Evolutionary conservation across 139 green algal species (phyloP).

Genomic region (Chlamydomonas asymmetrica): DNA sequence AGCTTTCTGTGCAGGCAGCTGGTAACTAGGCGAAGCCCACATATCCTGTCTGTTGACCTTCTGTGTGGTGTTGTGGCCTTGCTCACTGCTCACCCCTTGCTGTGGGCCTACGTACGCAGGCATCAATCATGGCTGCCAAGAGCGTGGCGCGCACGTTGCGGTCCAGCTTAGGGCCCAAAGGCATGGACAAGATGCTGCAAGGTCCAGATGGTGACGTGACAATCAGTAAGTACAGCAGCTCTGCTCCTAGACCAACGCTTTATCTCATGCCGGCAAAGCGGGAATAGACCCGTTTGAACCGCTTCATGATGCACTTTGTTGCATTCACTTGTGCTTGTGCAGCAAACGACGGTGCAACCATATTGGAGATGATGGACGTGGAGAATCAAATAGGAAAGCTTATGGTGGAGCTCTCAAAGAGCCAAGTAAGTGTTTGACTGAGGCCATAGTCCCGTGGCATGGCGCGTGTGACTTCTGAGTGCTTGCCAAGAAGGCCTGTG

Average conservation of each 20-base stretch:
- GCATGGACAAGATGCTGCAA: constrained; percentile 99
- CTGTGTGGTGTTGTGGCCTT: no score
- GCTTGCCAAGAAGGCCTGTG: no score
- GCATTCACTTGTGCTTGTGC: constrained; percentile 14
- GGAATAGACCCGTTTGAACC: background rate
- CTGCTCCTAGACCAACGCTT: no score
- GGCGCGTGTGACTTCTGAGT: no score
- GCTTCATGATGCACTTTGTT: no score
- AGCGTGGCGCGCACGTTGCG: constrained; percentile 85
- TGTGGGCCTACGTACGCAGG: no score
- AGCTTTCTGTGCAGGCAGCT: no score
- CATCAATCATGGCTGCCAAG: constrained; percentile 96
- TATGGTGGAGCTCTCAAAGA: constrained; percentile 94
- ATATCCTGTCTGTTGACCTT: no score
- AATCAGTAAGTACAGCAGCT: constrained; percentile 89
- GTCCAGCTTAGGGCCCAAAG: constrained; percentile 89
- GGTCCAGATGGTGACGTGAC: constrained; percentile 95
- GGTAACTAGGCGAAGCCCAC: no score
- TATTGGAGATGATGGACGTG: constrained; percentile 99
- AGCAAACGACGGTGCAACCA: constrained; percentile 98
- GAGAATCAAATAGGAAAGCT: constrained; percentile 99
- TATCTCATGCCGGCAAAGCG: background rate
- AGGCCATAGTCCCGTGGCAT: no score
- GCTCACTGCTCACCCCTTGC: no score
- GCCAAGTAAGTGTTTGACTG: no score